These are phyloP conservation scores for Alternaria incomplexa DNA, from an alignment of 2,329 filamentous ascomycete species.

Conservation along the genomic window DNA sequence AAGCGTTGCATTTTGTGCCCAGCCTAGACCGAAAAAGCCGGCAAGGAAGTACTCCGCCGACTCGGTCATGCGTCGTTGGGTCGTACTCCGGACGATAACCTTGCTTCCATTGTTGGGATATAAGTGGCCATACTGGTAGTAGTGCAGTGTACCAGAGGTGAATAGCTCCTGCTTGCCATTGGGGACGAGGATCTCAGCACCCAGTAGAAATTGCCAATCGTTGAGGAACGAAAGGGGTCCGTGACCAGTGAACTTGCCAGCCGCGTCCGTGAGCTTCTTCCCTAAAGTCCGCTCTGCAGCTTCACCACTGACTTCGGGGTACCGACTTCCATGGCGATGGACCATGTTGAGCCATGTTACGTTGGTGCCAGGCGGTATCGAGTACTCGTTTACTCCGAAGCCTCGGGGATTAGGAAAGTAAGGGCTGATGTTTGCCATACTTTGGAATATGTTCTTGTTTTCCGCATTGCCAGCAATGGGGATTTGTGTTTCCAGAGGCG, in stretches of 20 bases:
- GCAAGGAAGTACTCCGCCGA: slow-evolving; percentile 79
- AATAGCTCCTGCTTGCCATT: slow-evolving; percentile 76
- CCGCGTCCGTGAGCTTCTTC: slow-evolving; percentile 62
- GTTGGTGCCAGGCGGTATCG: slow-evolving; percentile 69
- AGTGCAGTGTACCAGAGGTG: slow-evolving; percentile 72
- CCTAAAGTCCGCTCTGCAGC: slow-evolving; percentile 62
- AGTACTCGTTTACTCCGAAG: slow-evolving; percentile 76
- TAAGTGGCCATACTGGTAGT: slow-evolving; percentile 73
- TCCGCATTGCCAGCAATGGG: slow-evolving; percentile 66
- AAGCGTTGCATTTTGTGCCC: slow-evolving; percentile 74
- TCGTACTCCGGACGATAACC: slow-evolving; percentile 75
- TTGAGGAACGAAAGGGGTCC: slow-evolving; percentile 71
- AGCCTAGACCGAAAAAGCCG: slow-evolving; percentile 78
- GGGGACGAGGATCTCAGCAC: slow-evolving; percentile 73
- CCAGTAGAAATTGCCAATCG: slow-evolving; percentile 71
- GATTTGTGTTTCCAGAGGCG: slow-evolving; percentile 72
- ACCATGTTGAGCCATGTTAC: slow-evolving; percentile 76
- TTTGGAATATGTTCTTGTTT: slow-evolving; percentile 71
- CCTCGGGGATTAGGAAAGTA: slow-evolving; percentile 72
- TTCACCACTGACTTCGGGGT: slow-evolving; percentile 66
- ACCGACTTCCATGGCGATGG: slow-evolving; percentile 74
- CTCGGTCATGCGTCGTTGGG: slow-evolving; percentile 78
- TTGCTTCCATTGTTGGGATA: slow-evolving; percentile 73
- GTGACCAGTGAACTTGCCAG: slow-evolving; percentile 61
- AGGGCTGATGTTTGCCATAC: slow-evolving; percentile 72